Base-by-base conservation (phyloP, 2,329 filamentous ascomycete genomes). In the Dothiorella sarmentorum region DNA sequence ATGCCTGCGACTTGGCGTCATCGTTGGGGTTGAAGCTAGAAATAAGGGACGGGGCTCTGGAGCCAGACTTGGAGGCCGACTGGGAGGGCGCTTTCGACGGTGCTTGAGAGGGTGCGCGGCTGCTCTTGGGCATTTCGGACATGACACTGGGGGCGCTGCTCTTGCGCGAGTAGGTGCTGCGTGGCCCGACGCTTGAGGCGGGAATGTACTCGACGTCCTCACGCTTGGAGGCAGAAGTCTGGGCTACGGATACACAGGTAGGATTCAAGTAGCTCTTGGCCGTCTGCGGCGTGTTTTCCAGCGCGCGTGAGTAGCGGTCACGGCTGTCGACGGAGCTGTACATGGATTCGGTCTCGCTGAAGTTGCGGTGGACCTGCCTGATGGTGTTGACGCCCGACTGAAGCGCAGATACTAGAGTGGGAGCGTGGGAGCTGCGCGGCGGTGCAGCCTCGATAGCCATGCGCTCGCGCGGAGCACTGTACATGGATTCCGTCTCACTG, bases 371-470 rank as follows among this genome's bases (percentile, higher is more conserved):
- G 59, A 20, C 47, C 29, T 60, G 58, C 26, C n/a, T 31, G 55
- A 56, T 18, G 33, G 43, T 58, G 2, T 58, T 35, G 22, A 29
- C 53, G 31, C 55, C 42, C 2, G 62, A 58, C n/a, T 43, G 57
- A 56, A 59, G 29, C 22, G 42, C 33, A 37, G 53, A 63, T 11
- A 60, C 45, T 18, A 60, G 61, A 17, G 57, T 59, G 7, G 55
- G 60, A 3, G 56, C 59, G 49, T 72, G 68, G 56, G 71, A 71
- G 60, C 68, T 70, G 15, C 63, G 63, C 2, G 47, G 20, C 7
- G 71, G 69, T 13, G 71, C 70, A 3, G 73, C 68, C 62, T 77
- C 75, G 55, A 78, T 75, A 43, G 76, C 73, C 43, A 43, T 53
- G 42, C 67, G 68, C 58, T 65, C 61, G 49, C 57, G 66, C 57